Conservation (phyloP, 1,284 basidiomycete species). For the Singerocomus inundabilis region DNA sequence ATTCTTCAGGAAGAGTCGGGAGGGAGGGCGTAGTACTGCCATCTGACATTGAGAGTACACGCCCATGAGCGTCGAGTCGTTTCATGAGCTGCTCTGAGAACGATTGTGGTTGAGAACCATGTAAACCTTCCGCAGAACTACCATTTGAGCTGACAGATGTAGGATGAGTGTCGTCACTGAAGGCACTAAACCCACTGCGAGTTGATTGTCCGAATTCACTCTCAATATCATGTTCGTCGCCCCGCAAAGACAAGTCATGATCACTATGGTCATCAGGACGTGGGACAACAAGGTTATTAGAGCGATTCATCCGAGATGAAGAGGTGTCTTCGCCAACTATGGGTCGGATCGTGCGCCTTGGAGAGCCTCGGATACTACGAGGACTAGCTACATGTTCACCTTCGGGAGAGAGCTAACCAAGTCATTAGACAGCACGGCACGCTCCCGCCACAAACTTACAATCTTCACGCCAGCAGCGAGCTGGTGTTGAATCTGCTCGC, state of each 20-base stretch:
- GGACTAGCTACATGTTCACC: slow-evolving; percentile 58
- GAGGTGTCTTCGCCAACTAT: slow-evolving; percentile 38
- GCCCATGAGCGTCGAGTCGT: slow-evolving; percentile 38
- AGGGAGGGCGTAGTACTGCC: slow-evolving; percentile 22
- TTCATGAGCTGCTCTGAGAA: slow-evolving; percentile 62
- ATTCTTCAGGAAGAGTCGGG: slow-evolving; percentile 41
- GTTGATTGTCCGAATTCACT: slow-evolving; percentile 57
- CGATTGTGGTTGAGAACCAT: slow-evolving; percentile 41
- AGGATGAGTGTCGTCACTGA: slow-evolving; percentile 48
- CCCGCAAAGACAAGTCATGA: slow-evolving; percentile 37
- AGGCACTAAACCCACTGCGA: slow-evolving; percentile 42
- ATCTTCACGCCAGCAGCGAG: slow-evolving; percentile 72
- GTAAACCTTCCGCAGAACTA: slow-evolving; percentile 35
- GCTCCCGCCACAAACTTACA: slow-evolving; percentile 42
- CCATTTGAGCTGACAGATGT: slow-evolving; percentile 56
- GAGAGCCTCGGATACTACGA: slow-evolving; percentile 64
- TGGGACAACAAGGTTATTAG: slow-evolving; percentile 44
- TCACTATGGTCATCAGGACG: slow-evolving; percentile 43
- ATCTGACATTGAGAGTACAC: slow-evolving; percentile 30
- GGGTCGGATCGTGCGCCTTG: slow-evolving; percentile 47
- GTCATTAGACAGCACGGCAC: slow-evolving; percentile 12
- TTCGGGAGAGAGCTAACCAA: slow-evolving; percentile 47
- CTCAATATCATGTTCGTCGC: slow-evolving; percentile 51
- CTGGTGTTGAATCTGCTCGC: slow-evolving; percentile 82
- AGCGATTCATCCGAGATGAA: slow-evolving; percentile 35